A percentile compares a stretch with the other conserved stretches of the same genome.
Evolutionary conservation across 2,329 filamentous ascomycete species (phyloP).

Genomic region (Byssoonygena ceratinophila): DNA sequence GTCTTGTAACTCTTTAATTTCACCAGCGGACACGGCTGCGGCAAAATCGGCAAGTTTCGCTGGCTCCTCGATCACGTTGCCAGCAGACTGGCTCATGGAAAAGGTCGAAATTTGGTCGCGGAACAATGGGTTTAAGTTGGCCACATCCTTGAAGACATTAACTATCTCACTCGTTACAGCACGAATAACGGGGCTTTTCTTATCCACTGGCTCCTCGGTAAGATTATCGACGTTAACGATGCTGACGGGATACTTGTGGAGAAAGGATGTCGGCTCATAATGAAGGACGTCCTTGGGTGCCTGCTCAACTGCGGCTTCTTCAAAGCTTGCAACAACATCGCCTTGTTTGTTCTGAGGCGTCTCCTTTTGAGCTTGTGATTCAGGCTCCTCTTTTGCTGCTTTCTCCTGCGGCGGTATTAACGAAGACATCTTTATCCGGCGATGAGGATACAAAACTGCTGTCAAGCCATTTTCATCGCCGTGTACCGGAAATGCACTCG

Average conservation of each 20-base stretch:
- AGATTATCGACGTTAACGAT: constrained; percentile 94
- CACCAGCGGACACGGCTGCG: constrained; percentile 88
- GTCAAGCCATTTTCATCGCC: constrained; percentile 79
- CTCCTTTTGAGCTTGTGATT: constrained; percentile 33
- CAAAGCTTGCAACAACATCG: constrained; percentile 93
- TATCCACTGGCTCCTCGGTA: constrained; percentile 75
- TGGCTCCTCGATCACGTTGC: constrained; percentile 89
- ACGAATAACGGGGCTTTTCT: constrained; percentile 77
- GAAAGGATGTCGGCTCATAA: constrained; percentile 82
- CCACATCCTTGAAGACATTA: constrained; percentile 97
- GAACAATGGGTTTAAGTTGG: constrained; percentile 86
- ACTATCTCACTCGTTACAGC: constrained; percentile 96
- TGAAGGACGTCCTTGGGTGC: constrained; percentile 45
- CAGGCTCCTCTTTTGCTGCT: constrained; percentile 26
- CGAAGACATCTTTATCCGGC: constrained; percentile 79
- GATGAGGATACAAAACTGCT: constrained; percentile 89
- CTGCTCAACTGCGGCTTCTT: constrained; percentile 61
- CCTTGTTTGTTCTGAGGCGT: constrained; percentile 61
- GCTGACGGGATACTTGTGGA: constrained; percentile 84
- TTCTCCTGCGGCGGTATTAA: constrained; percentile 56
- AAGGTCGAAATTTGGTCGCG: constrained; percentile 96
- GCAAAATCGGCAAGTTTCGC: constrained; percentile 95
- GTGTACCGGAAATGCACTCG: constrained; percentile 77
- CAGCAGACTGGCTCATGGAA: constrained; percentile 85
- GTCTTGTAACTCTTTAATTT: constrained; percentile 83